Conservation (phyloP, 495 filamentous ascomycete genomes). For the Eremomyces bilateralis region DNA sequence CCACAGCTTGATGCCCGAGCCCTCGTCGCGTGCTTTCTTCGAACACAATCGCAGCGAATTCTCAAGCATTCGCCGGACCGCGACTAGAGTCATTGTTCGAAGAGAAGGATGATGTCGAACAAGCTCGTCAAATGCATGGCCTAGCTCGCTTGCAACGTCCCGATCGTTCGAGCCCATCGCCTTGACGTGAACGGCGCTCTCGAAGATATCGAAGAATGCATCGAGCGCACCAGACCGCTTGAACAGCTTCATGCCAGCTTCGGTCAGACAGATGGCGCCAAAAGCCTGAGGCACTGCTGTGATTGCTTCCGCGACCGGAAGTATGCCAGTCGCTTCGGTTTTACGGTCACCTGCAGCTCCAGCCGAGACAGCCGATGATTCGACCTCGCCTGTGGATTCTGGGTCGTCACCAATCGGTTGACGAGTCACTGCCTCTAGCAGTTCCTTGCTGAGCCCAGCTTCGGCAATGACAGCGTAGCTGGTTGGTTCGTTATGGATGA, state of each 20-base stretch:
- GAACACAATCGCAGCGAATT: conserved; percentile 50
- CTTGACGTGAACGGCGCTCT: conserved; percentile 74
- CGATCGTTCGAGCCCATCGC: conserved; percentile 49
- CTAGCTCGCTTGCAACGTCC: conserved; percentile 41
- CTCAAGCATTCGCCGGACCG: conserved; percentile 63
- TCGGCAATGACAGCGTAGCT: conserved; percentile 91
- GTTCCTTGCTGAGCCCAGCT: conserved; percentile 66
- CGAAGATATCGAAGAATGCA: conserved; percentile 82
- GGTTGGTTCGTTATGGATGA: conserved; percentile 97
- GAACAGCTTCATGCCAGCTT: conserved; percentile 74
- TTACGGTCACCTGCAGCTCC: conserved; percentile 11
- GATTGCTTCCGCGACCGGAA: conserved; percentile 70
- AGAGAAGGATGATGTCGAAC: conserved; percentile 79
- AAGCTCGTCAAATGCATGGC: conserved; percentile 78
- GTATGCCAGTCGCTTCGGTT: conserved; percentile 38
- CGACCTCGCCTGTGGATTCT: no score
- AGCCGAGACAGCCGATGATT: conserved; percentile 15
- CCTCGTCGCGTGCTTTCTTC: conserved; percentile 38
- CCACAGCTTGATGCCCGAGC: conserved; percentile 64
- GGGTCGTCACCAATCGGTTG: conserved; percentile 21
- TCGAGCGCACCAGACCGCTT: conserved; percentile 60
- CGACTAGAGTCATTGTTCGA: conserved; percentile 54
- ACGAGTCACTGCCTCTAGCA: conserved; percentile 62
- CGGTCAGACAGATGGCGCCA: conserved; percentile 83
- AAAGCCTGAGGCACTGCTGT: conserved; percentile 66